Evolutionary conservation across 164 flowering plant genomes (phyloP).

Genomic region (Liriodendron chinense): DNA sequence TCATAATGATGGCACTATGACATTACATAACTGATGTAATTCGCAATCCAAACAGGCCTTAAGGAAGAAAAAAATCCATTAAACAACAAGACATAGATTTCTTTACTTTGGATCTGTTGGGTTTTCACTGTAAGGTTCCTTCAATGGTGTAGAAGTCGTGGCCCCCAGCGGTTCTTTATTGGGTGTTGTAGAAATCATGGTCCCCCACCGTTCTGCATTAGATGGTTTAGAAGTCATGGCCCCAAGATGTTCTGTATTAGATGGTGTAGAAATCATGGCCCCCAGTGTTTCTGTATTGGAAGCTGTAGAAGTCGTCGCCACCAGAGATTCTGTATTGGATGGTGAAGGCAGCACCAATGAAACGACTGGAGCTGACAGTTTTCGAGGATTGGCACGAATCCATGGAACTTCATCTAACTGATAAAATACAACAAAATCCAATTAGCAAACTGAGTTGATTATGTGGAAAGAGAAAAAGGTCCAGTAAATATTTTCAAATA

Average conservation of each 20-base stretch:
- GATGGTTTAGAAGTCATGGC: background rate
- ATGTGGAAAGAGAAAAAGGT: background rate
- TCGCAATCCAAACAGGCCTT: background rate
- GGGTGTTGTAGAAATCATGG: background rate
- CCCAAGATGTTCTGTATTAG: background rate
- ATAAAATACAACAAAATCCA: background rate
- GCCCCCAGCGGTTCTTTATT: background rate
- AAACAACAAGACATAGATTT: background rate
- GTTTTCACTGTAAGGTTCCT: background rate
- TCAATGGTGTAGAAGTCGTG: background rate
- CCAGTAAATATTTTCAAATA: too few relatives aligned
- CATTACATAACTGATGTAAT: background rate
- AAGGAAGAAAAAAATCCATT: background rate
- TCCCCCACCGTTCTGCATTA: constrained; percentile 20
- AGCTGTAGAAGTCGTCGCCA: background rate
- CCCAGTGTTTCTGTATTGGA: background rate
- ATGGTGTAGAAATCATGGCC: background rate
- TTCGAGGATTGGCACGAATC: background rate
- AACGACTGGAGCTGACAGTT: background rate
- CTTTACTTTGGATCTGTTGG: background rate
- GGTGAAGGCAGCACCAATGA: background rate
- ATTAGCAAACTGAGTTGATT: background rate
- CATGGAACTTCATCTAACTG: background rate
- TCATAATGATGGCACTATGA: background rate
- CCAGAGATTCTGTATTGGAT: too few relatives aligned